Percentiles rank a stretch among this genome's conserved stretches.
Conservation (phyloP, 257 asterid species). For the Solanum gandarillasii region DNA sequence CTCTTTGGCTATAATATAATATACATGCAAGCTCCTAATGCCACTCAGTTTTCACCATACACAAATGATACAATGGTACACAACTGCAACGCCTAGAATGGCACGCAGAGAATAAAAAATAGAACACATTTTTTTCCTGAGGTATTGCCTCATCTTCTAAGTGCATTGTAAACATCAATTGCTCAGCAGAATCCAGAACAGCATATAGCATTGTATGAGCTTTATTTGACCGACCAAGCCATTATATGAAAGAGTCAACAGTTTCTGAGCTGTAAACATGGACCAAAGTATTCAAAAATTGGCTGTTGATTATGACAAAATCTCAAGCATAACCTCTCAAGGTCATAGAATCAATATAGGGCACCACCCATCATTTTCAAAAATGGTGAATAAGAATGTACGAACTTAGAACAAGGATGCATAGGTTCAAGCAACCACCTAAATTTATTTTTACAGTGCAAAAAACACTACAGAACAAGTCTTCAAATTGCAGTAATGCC, state of each 20-base stretch:
- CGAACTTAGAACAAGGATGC: conserved; percentile 1
- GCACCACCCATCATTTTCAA: neutral
- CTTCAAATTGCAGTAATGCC: neutral
- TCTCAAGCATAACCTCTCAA: neutral
- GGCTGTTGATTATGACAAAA: neutral
- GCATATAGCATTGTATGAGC: neutral
- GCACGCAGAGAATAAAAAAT: neutral
- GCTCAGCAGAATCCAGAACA: neutral
- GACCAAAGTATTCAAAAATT: neutral
- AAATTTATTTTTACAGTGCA: conserved; percentile 1
- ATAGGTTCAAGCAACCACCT: conserved; percentile 4
- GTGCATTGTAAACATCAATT: neutral
- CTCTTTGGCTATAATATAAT: neutral
- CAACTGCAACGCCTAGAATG: neutral
- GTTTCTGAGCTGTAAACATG: neutral
- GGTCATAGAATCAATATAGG: neutral
- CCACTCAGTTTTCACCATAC: neutral
- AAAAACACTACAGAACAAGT: neutral
- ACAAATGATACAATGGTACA: neutral
- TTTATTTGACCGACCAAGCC: neutral
- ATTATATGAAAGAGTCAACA: neutral
- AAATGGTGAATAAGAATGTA: neutral
- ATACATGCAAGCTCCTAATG: neutral
- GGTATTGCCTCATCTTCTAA: neutral
- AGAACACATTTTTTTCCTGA: neutral